Percentiles rank a stretch among this genome's conserved stretches.
phyloP scores from a whole-genome alignment of 2,329 filamentous ascomycete genomes.

The Fusarium anthophilum region DNA sequence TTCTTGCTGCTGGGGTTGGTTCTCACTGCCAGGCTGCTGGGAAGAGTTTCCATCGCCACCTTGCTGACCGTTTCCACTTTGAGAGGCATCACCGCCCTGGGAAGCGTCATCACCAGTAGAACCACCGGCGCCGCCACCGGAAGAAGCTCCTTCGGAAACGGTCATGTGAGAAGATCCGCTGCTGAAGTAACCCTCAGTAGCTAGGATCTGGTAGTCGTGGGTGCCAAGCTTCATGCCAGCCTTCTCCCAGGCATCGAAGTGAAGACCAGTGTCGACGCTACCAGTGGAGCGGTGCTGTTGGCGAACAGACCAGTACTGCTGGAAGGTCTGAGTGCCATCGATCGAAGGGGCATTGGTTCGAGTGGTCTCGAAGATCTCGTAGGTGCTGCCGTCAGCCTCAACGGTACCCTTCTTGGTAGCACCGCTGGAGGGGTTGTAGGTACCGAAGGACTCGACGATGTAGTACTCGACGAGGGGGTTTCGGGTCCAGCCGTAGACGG shows the following conservation, averaged over 20 bases:
- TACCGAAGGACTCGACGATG: conserved; percentile 49
- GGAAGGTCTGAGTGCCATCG: conserved; percentile 59
- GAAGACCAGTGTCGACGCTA: conserved; percentile 58
- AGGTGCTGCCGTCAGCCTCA: conserved; percentile 50
- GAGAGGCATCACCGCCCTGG: neutral
- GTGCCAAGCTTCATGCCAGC: conserved; percentile 59
- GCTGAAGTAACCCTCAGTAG: conserved; percentile 63
- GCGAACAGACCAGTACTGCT: conserved; percentile 64
- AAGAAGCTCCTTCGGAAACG: conserved; percentile 43
- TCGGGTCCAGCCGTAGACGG: conserved; percentile 52
- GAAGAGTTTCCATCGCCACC: conserved; percentile 4
- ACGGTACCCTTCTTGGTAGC: conserved; percentile 45
- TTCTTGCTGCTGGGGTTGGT: conserved; percentile 10
- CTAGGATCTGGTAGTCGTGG: conserved; percentile 64
- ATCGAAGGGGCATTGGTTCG: conserved; percentile 58
- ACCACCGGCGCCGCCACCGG: neutral
- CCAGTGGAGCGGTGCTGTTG: conserved; percentile 59
- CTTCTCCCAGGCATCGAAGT: conserved; percentile 63
- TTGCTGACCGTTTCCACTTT: neutral
- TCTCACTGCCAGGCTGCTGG: neutral
- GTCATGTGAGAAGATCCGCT: conserved; percentile 59
- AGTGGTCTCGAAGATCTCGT: conserved; percentile 50
- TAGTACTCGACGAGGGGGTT: conserved; percentile 53
- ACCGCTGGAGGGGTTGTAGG: conserved; percentile 45
- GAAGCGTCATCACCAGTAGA: neutral